Base-by-base conservation (phyloP, 495 filamentous ascomycete genomes). In the Aspergillus heteromorphus region DNA sequence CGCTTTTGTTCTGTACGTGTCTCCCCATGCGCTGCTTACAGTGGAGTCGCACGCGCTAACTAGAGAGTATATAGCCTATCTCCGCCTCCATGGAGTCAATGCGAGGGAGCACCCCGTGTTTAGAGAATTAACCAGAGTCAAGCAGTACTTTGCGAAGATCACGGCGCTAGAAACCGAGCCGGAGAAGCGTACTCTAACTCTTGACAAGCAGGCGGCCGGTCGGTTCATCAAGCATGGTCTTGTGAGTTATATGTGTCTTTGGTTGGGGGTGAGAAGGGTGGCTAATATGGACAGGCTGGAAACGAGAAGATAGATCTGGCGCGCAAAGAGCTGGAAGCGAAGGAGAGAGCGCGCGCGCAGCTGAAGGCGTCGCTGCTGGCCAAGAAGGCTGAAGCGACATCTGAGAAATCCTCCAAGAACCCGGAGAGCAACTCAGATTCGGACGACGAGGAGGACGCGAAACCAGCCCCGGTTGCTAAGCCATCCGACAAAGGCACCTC, bases 111-210 rank as follows among this genome's bases (percentile, higher is more conserved):
- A 97, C 63, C 81, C 91, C 20, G 81, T 97, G 51, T 92, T 88
- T 71, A 75, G 74, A 43, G 93, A 98, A 74, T 77, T 98, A 50
- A 83, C 81, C 4, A 82, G 93, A 45, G 86, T 97, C 48, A 89
- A 82, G 65, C 86, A 91, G 66, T 97, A 97, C 69, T 91, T 95
- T 63, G 83, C 83, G n/a, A 98, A 97, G 74, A 91, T 97, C 62
- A 87, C 95, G 65, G 70, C 65, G 29, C 71, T 81, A 48, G 82
- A 88, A 64, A 69, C 58, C 1, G 71, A 70, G 27, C 71, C 81
- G 0, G 75, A 77, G 41, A 75, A 78, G 49, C 78, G 81, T 54
- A 78, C 79, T 19, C 71, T 82, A 62, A 81, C 69, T 6, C 72
- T 98, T 19, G 87, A 98, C 61, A 95, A 88, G 61, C 77, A 79